Base-by-base conservation (phyloP, 2,329 filamentous ascomycete genomes). In the Epichloe gansuensis region DNA sequence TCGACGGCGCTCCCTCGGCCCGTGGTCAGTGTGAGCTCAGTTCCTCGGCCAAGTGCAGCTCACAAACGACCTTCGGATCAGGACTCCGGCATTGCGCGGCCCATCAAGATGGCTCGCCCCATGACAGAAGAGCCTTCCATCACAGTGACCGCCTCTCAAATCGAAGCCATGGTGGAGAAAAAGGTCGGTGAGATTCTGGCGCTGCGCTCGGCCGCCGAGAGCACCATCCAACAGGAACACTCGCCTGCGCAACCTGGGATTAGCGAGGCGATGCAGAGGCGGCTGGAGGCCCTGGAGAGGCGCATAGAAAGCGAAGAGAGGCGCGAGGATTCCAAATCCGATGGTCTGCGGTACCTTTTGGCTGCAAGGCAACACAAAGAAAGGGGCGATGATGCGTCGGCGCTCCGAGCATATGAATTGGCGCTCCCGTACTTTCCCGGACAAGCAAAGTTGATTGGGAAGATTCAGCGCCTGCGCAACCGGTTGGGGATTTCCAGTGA, bases 301-400 rank as follows among this genome's bases (percentile, higher is more conserved):
- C 85, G 88, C n/a, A 86, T 97, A 31, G 86, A 91, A 34, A 67
- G 64, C 54, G 80, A 80, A 21, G 79, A 75, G 44, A 73, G 71
- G 55, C 63, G 65, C 46, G 88, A 91, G 39, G 88, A 94, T 60
- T 74, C 77, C 28, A 82, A 86, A 51, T 84, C 88, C 0, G 88
- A 95, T 57, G 93, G 91, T 0, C 69, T 97, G 31, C 86, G 89
- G 11, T 89, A 86, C 61, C 71, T 97, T 37, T 75, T 96, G n/a
- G 89, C 93, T 76, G 91, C 89, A 1, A 87, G 93, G 58, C 90
- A 96, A 65, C 87, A 94, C 63, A 90, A 91, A 63, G 88, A 89
- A 50, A 78, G 82, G 4, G 89, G 89, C 2, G 88, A 96, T 59
- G 83, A 94, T 50, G 74, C 73, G 3, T 86, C 81, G 37, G 89